Conservation (phyloP, 129 eudicot species). For the Sambucus nigra region DNA sequence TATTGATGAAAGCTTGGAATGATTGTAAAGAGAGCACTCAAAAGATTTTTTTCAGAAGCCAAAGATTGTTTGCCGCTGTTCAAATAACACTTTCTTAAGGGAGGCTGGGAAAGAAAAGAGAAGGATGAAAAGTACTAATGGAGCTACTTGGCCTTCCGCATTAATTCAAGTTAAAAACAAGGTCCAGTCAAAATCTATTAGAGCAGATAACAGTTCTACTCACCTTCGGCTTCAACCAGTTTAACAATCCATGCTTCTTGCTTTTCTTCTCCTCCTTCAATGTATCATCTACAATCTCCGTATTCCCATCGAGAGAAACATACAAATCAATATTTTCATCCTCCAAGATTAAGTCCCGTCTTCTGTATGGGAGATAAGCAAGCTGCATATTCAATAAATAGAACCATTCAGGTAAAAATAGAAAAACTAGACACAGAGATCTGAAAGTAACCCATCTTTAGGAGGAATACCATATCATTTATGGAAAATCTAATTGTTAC, state of each 20-base stretch:
- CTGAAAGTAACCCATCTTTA: neutral
- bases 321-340: slow-evolving; percentile 63
- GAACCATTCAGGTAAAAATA: slow-evolving; percentile 4
- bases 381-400: slow-evolving; percentile 47
- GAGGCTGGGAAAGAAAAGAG: too few species aligned
- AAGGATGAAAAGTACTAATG: too few species aligned
- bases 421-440: neutral
- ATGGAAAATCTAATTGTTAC: neutral
- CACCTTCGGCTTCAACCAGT: slow-evolving; percentile 92
- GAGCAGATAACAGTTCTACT: slow-evolving; percentile 9
- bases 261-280: slow-evolving; percentile 70
- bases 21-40: too few species aligned
- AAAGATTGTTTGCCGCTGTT: too few species aligned
- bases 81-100: too few species aligned
- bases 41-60: too few species aligned
- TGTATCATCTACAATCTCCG: slow-evolving; percentile 47
- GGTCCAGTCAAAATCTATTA: too few species aligned
- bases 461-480: slow-evolving; percentile 3
- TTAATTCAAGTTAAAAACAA: too few species aligned
- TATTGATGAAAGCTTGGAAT: too few species aligned
- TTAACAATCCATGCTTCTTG: slow-evolving; percentile 72
- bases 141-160: too few species aligned
- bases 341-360: slow-evolving; percentile 70
- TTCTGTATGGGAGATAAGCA: slow-evolving; percentile 85
- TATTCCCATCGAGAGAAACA: slow-evolving; percentile 57